Percentiles rank a stretch among this genome's conserved stretches.
Conservation (phyloP, 148 eudicot species). For the Nyssa sinensis region DNA sequence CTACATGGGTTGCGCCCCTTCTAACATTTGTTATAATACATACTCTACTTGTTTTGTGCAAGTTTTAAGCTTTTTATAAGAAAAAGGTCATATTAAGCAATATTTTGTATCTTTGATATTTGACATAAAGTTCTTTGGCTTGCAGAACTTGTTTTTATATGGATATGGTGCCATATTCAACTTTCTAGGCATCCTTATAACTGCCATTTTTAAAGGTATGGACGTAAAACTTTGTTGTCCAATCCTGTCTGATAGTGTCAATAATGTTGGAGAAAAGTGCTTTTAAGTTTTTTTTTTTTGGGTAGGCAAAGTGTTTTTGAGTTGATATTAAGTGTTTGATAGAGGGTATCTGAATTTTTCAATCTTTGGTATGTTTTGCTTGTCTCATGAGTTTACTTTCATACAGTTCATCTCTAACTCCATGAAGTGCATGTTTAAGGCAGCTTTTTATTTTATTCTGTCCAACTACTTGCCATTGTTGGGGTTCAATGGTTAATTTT, state of each 20-base stretch:
- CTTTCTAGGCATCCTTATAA: conserved; percentile 67
- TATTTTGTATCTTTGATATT: neutral
- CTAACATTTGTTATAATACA: neutral
- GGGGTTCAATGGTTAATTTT: neutral
- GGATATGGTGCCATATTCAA: conserved; percentile 96
- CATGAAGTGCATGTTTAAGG: conserved; percentile 9
- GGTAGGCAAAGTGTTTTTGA: too few relatives aligned
- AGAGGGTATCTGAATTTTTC: neutral
- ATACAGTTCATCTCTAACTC: conserved; percentile 1
- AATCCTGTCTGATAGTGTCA: conserved; percentile 5
- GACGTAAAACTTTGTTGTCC: neutral
- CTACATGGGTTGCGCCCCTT: too few relatives aligned
- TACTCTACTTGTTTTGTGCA: neutral
- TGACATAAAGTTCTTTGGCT: conserved; percentile 17
- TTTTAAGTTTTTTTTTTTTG: too few relatives aligned
- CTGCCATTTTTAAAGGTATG: conserved; percentile 23
- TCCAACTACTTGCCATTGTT: neutral
- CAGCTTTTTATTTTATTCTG: neutral
- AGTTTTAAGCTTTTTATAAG: neutral
- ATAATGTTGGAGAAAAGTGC: neutral
- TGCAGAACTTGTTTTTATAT: conserved; percentile 83
- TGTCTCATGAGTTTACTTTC: neutral
- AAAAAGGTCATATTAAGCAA: neutral
- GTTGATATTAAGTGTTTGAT: neutral
- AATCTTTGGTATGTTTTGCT: neutral